Evolutionary conservation across 129 eudicot genomes (phyloP).

Genomic region (Flaveria trinervia): DNA sequence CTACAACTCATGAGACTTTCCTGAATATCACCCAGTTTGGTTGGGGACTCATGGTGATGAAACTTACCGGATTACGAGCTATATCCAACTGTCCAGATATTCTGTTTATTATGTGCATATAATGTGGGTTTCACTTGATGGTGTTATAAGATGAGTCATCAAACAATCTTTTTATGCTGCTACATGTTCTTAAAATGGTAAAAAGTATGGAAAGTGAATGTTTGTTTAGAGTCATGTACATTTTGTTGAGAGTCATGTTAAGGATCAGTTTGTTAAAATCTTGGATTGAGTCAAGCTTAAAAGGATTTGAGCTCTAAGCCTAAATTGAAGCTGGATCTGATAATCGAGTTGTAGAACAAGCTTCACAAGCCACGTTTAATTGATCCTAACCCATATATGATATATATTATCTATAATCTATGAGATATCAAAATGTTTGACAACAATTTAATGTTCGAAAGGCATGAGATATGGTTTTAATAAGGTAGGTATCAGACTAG

Average conservation of each 20-base stretch:
- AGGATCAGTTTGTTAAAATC: neutral
- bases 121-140: neutral
- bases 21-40: conserved; percentile 27
- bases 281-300: neutral
- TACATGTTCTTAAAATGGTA: conserved; percentile 9
- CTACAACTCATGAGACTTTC: conserved; percentile 45
- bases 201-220: conserved; percentile 1
- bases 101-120: conserved; percentile 18
- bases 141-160: neutral
- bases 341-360: too few species aligned
- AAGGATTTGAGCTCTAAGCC: neutral
- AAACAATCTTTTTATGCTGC: conserved; percentile 4
- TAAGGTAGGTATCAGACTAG: too few species aligned
- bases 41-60: neutral
- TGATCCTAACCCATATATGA: too few species aligned
- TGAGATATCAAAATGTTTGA: too few species aligned
- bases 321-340: too few species aligned
- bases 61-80: neutral
- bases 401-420: too few species aligned
- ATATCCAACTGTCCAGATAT: conserved; percentile 5
- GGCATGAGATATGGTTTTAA: too few species aligned
- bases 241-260: neutral
- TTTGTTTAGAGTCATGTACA: neutral
- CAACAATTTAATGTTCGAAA: too few species aligned
- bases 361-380: too few species aligned